Base-by-base conservation (phyloP, 2,329 filamentous ascomycete genomes). In the Proliferodiscus dingleyae region DNA sequence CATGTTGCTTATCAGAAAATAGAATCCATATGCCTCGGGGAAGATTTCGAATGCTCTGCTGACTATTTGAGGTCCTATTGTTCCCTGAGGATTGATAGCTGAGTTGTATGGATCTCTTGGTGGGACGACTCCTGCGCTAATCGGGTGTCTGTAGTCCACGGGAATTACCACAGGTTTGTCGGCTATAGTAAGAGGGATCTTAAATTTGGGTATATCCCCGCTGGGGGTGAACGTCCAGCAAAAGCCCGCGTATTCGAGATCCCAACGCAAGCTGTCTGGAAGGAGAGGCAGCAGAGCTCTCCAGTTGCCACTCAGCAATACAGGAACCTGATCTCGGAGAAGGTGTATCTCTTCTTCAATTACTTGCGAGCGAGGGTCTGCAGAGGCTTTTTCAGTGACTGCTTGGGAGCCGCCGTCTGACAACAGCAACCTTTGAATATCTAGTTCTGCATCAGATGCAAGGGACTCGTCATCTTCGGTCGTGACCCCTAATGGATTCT, bases 211-310 rank as follows among this genome's bases (percentile, higher is more conserved):
- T 19, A 43, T n/a, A 16, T 23, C 24, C 16, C 15, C 15, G 21
- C 40, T 36, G 18, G 40, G n/a, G 18, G 29, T 43, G 28, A 16
- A 43, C 11, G 29, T 43, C 40, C 40, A 43, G n/a, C 40, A 43
- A 22, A 13, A 36, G 34, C 13, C 9, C 13, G 11, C 18, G 16
- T 43, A 43, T 26, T 36, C 23, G 22, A 43, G 19, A 23, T 43
- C 40, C 40, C 40, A 34, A 15, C 40, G 29, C 7, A 43, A n/a
- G 10, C n/a, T 22, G 15, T 43, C 19, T 21, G 40, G 40, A n/a
- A 43, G 28, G 8, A 33, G 30, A 10, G 29, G 29, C 18, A 30
- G 29, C 40, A 43, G 16, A 34, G 22, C 10, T 13, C 22, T 43
- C 40, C 40, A 43, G 28, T 36, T 16, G 15, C 21, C 40, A n/a